Base-by-base conservation (phyloP, 2,329 filamentous ascomycete species). In the Westerdykella ornata region DNA sequence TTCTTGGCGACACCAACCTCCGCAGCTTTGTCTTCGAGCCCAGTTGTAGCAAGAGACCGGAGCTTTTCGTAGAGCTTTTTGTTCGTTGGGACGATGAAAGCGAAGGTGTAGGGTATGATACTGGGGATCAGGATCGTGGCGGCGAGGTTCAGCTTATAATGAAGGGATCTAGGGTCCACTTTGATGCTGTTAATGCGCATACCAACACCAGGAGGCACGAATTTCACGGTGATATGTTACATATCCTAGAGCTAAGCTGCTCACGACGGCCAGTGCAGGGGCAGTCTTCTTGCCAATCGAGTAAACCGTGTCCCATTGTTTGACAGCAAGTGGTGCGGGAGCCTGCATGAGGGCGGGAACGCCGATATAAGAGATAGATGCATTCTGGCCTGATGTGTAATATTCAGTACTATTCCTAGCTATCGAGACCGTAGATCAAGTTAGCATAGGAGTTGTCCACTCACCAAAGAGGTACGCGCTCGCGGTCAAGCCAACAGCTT, bases 331-430 rank as follows among this genome's bases (percentile, higher is more conserved):
- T 1, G 72, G 72, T 1, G 73, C 70, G 1, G 78, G 78, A 0
- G 75, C 72, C 44, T 75, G 67, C 43, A 81, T 70, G 7, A 81
- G 60, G 31, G 73, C 69, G 1, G 78, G 78, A 2, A 76, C 54
- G n/a, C 66, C 46, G 43, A 69, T 62, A 53, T 67, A 51, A 5
- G 73, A 77, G 39, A 63, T 48, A 42, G 41, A 49, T 12, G 52
- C 57, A 41, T 59, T 66, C 48, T 60, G 48, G 44, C 67, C 66
- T 64, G 32, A 11, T 38, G 12, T 29, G 8, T 17, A n/a, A 37
- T 38, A 28, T 11, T 33, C 5, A 33, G n/a, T n/a, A 13, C 30
- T n/a, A 15, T 5, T 9, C 30, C 16, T 8, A 15, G 3, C 13
- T 13, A 22, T 12, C 22, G 12, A n/a, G 3, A 32, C 12, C 3